Evolutionary conservation across 2,329 filamentous ascomycete genomes (phyloP).

Genomic region (Acrodontium crateriforme): DNA sequence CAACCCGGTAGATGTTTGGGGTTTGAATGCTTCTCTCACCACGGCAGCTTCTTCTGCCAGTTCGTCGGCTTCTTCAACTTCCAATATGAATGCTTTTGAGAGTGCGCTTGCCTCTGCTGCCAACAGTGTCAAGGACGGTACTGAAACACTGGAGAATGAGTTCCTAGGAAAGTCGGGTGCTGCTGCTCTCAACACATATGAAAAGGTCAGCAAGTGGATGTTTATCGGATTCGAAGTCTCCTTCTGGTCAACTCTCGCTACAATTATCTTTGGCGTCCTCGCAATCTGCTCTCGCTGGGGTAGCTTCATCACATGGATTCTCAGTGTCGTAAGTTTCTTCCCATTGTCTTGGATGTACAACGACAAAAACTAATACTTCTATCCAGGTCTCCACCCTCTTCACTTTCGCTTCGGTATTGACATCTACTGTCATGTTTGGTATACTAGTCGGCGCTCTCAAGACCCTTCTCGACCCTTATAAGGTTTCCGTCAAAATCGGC

Average conservation of each 20-base stretch:
- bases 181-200: conserved; percentile 58
- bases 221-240: conserved; percentile 68
- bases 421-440: conserved; percentile 61
- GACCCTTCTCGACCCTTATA: conserved; percentile 53
- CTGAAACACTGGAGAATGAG: conserved; percentile 16
- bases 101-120: conserved; percentile 20
- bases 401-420: conserved; percentile 51
- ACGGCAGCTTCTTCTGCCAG: conserved; percentile 6
- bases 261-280: conserved; percentile 66
- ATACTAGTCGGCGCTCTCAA: conserved; percentile 58
- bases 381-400: conserved; percentile 38
- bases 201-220: conserved; percentile 65
- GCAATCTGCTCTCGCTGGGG: conserved; percentile 72
- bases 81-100: no score
- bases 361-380: conserved; percentile 1
- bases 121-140: conserved; percentile 40
- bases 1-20: conserved; percentile 53
- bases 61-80: conserved; percentile 4
- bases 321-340: conserved; percentile 47
- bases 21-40: conserved; percentile 41
- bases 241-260: conserved; percentile 52
- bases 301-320: conserved; percentile 67
- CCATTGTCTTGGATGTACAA: conserved; percentile 11
- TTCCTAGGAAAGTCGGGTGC: conserved; percentile 52
- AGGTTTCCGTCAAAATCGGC: conserved; percentile 54